Evolutionary conservation across 441 rosid species (phyloP), one percentile per base, ranked within the genome.

Genomic region (Breynia disticha): DNA sequence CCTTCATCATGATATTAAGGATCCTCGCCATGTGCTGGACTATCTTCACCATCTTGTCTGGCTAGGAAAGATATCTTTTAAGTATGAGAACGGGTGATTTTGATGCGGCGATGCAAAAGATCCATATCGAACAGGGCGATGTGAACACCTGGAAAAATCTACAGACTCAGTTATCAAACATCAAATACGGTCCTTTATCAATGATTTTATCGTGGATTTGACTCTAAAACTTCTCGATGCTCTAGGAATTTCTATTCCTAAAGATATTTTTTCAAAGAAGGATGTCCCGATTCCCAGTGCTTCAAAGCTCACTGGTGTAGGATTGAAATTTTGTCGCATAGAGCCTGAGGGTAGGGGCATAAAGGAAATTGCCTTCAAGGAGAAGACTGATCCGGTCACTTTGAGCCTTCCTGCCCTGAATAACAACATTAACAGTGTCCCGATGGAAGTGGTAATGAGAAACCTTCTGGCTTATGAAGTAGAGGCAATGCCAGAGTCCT

Each of bases 401-500:
- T 62, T 84, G 10, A 19, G 56, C 48, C 86, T 84, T 54, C 89
- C 89, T 3, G 68, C 62, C 6, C 58, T 85, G 44, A 73, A 63
- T 53, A 60, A 79, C 18, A 83, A 82, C 61, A 50, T 56, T 11
- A 65, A 76, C 67, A 62, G 89, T 0, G 11, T 5, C 41, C 11
- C 11, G 7, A 37, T 11, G 41, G 79, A 75, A 43, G 78, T 74
- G 7, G 35, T 80, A 15, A 48, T 84, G 50, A 57, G 94, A 37
- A 84, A 82, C 63, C 56, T 84, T 12, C 77, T 80, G 0, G 80
- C 85, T 19, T 84, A 82, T 52, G 89, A 84, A 67, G 79, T 84
- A 12, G 61, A 76, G 10, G 68, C 48, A 5, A 66, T 62, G 17
- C 69, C 81, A 1, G 89, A 84, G 50, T 76, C 79, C 1, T 37